phyloP scores from a whole-genome alignment of 1,284 basidiomycete species.

The Tremellales sp. region DNA sequence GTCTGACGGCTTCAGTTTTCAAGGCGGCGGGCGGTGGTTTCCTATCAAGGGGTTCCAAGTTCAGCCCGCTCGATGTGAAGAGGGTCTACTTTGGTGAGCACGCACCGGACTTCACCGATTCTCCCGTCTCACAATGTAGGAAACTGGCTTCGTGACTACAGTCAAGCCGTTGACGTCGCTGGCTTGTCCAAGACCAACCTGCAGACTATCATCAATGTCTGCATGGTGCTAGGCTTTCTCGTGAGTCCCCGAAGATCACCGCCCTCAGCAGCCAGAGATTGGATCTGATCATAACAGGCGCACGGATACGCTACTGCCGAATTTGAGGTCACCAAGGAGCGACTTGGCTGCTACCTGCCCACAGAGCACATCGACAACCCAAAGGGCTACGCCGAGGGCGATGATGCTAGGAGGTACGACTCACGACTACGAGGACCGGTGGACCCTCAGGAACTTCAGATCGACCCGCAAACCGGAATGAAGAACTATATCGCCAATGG shows the following conservation, averaged over 20 bases:
- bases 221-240: conserved; percentile 78
- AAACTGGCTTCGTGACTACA: conserved; percentile 71
- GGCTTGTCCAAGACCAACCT: conserved; percentile 64
- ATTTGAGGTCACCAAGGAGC: conserved; percentile 84
- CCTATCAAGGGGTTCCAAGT: conserved; percentile 67
- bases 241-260: neutral
- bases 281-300: conserved; percentile 55
- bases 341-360: conserved; percentile 81
- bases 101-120: too few relatives aligned
- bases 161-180: conserved; percentile 72
- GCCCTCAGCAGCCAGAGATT: neutral
- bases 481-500: conserved; percentile 94
- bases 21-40: conserved; percentile 63
- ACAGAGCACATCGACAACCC: conserved; percentile 87
- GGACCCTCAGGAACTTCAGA: conserved; percentile 70
- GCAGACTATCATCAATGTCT: conserved; percentile 79
- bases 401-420: conserved; percentile 75
- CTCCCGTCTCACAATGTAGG: too few relatives aligned
- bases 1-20: conserved; percentile 43
- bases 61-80: conserved; percentile 51
- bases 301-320: conserved; percentile 70
- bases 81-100: conserved; percentile 35
- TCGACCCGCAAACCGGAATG: conserved; percentile 85
- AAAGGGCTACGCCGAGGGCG: conserved; percentile 72
- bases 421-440: conserved; percentile 72